Percentiles rank a stretch among this genome's conserved stretches.
Evolutionary conservation across 805 yeast genomes (phyloP).

Genomic region (Kurtzmaniella fragi): DNA sequence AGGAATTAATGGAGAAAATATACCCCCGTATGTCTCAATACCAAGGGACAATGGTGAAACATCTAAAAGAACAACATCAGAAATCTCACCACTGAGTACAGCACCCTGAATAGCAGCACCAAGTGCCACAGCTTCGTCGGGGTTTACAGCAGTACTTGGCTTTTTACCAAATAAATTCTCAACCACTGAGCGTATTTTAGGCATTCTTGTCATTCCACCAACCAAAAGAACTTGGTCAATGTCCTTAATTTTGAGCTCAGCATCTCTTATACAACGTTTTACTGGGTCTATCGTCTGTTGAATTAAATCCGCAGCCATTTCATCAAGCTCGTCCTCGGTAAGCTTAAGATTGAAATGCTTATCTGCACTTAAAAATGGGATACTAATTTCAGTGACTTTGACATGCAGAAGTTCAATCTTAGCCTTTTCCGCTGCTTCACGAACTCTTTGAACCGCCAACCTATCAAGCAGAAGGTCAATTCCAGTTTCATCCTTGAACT

Average conservation of each 20-base stretch:
- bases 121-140: constrained; percentile 90
- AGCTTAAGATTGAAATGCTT: constrained; percentile 55
- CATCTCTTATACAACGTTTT: constrained; percentile 69
- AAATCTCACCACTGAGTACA: constrained; percentile 75
- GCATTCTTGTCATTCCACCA: constrained; percentile 93
- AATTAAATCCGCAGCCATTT: constrained; percentile 60
- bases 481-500: constrained; percentile 49
- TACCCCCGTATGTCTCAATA: constrained; percentile 81
- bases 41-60: constrained; percentile 82
- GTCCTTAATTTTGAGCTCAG: constrained; percentile 58
- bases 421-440: constrained; percentile 75
- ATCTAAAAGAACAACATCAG: constrained; percentile 71
- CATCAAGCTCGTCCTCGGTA: constrained; percentile 65
- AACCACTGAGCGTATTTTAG: constrained; percentile 64
- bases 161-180: constrained; percentile 52
- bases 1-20: constrained; percentile 73
- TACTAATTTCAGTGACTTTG: constrained; percentile 52
- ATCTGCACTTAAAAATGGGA: constrained; percentile 64
- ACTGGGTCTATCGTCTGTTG: constrained; percentile 69
- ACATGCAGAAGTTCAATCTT: constrained; percentile 73
- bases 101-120: constrained; percentile 93
- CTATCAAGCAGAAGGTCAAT: constrained; percentile 47
- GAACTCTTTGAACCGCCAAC: constrained; percentile 64
- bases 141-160: constrained; percentile 72
- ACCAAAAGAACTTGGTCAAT: constrained; percentile 73